Percentiles rank a stretch among this genome's conserved stretches.
Evolutionary conservation across 192 early-diverging fungal genomes (phyloP).

Genomic region (Rhizophagus prolifer): DNA sequence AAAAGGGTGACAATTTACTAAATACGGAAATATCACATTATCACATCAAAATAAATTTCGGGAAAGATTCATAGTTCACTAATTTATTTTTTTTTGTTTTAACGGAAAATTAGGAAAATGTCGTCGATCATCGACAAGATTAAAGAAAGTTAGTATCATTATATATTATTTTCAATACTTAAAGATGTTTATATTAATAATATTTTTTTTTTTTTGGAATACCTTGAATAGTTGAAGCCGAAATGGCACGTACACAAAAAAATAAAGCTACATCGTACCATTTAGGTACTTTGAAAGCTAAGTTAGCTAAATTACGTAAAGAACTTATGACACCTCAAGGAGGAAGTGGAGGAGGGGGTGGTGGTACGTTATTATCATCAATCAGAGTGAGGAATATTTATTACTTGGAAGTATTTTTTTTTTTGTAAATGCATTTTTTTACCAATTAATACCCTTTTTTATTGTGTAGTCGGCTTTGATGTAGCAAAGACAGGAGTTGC

Average conservation of each 20-base stretch:
- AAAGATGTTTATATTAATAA: too few species aligned
- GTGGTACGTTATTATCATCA: slow-evolving; percentile 49
- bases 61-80: too few species aligned
- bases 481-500: slow-evolving; percentile 99
- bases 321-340: slow-evolving; percentile 87
- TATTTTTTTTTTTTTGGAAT: background rate
- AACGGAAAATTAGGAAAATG: background rate
- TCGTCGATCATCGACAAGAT: background rate
- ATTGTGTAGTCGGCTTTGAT: slow-evolving; percentile 82
- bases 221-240: slow-evolving; percentile 44
- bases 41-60: too few species aligned
- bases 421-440: background rate
- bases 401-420: background rate
- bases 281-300: slow-evolving; percentile 92
- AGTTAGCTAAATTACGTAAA: slow-evolving; percentile 93
- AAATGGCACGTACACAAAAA: slow-evolving; percentile 67
- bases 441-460: background rate
- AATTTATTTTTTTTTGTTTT: background rate
- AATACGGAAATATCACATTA: too few species aligned
- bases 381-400: slow-evolving; percentile 16
- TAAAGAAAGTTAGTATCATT: slow-evolving; percentile 10
- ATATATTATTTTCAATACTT: background rate
- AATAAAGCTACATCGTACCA: slow-evolving; percentile 96
- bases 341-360: slow-evolving; percentile 83
- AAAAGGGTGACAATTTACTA: too few species aligned